Conservation (phyloP, 2,329 filamentous ascomycete genomes). For the Alternaria conjuncta region DNA sequence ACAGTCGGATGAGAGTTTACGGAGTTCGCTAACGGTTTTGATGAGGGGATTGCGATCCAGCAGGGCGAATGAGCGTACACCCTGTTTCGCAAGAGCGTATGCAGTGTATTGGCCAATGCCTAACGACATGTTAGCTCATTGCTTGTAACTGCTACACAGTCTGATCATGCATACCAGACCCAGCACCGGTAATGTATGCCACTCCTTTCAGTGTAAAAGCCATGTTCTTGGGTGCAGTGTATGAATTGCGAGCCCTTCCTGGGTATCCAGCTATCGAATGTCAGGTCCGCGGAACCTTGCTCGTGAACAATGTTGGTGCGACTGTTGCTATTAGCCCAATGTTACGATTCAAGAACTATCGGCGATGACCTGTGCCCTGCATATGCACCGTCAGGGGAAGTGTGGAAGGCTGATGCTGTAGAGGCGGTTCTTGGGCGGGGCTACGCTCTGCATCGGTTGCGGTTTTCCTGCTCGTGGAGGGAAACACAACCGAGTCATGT, state of each 20-base stretch:
- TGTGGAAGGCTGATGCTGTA: background rate
- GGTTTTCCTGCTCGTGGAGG: conserved; percentile 2
- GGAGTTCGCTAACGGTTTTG: conserved; percentile 45
- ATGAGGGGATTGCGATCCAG: conserved; percentile 54
- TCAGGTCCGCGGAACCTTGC: background rate
- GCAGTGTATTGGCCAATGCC: conserved; percentile 59
- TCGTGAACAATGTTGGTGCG: background rate
- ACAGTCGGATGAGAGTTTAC: conserved; percentile 49
- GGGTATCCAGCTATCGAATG: background rate
- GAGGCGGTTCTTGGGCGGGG: background rate
- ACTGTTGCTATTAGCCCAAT: background rate
- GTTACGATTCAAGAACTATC: background rate
- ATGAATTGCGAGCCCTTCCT: background rate
- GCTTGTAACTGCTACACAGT: background rate
- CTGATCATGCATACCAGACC: conserved; percentile 47
- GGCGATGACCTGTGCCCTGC: background rate
- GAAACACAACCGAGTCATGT: background rate
- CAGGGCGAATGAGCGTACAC: conserved; percentile 56
- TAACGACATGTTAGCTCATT: conserved; percentile 25
- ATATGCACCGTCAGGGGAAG: background rate
- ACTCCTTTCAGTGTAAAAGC: conserved; percentile 53
- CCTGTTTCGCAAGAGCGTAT: conserved; percentile 56
- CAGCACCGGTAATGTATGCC: conserved; percentile 58
- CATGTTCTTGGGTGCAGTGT: conserved; percentile 34
- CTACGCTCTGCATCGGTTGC: background rate